Base-by-base conservation (phyloP, 257 asterid species). In the Cordia subcordata region DNA sequence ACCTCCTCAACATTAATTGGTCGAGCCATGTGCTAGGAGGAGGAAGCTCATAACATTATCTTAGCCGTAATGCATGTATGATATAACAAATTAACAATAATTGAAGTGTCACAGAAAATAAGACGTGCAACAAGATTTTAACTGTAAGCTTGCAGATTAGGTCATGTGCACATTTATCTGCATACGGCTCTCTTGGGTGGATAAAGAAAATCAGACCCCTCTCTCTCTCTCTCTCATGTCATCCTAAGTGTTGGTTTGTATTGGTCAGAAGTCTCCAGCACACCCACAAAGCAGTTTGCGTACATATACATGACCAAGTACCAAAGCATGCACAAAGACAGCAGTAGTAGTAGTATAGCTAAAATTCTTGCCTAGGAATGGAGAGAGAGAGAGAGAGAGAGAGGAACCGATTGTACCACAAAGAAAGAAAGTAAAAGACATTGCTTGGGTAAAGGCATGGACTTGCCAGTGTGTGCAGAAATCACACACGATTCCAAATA, bases 401-500 rank as follows among this genome's bases (percentile, higher is more conserved):
- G 3, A 4, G 37, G 57, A n/a, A 52, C 10, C 37, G 37, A 52
- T 52, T 22, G n/a, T 20, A 52, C 32, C 57, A 13, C 37, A 14
- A 39, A 39, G 44, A 39, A 39, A 39, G 57, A 21, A 52, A 52
- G n/a, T 21, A 22, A 52, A n/a, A 52, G 57, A 52, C 57, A 21
- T 52, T 52, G 57, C 37, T 52, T 52, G 57, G 57, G 35, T 22
- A 52, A 51, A 52, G n/a, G 37, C 37, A 21, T 20, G 37, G 57
- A 20, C 35, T 52, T 52, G 57, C 11, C 53, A 49, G 53, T 15
- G 3, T n/a, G 53, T 16, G 23, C 57, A 52, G 57, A 52, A 52
- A 52, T 52, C 57, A 52, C 57, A 52, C 57, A 52, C 57, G 13
- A 52, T 27, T 11, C 35, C 57, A 20, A 52, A 52, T 52, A 52